Conservation (phyloP, 2,329 filamentous ascomycete genomes). For the Trichoderma sp. region DNA sequence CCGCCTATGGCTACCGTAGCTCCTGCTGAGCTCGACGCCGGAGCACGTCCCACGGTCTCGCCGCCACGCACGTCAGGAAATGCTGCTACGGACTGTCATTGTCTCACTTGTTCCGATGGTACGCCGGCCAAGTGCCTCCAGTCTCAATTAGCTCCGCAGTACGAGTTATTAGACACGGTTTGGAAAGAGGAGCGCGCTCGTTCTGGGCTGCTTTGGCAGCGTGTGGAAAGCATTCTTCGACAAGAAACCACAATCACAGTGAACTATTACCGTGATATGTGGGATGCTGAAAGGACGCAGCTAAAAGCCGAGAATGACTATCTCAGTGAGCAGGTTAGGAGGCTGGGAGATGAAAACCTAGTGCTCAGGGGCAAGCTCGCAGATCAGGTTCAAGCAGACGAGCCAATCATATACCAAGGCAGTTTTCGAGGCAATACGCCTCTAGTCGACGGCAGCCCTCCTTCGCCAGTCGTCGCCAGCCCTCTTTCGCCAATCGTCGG, state of each 20-base stretch:
- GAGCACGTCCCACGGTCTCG: neutral
- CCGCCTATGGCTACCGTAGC: neutral
- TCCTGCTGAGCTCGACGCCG: neutral
- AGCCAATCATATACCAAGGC: slow-evolving; percentile 19
- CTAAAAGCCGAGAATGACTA: neutral
- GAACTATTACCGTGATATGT: neutral
- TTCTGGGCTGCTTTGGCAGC: too few relatives aligned
- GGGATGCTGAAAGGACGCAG: neutral
- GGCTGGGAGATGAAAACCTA: neutral
- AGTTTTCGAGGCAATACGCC: slow-evolving; percentile 33
- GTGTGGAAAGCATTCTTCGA: neutral
- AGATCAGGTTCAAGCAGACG: slow-evolving; percentile 11
- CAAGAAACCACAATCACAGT: neutral
- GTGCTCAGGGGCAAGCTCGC: neutral
- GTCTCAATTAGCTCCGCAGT: neutral
- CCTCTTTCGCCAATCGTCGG: neutral
- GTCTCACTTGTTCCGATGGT: neutral
- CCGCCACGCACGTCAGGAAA: neutral
- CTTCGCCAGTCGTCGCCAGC: neutral
- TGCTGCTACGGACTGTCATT: neutral
- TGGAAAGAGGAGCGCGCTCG: neutral
- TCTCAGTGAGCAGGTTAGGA: neutral
- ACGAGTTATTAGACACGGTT: neutral
- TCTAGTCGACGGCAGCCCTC: neutral
- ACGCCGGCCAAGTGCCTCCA: neutral